A percentile compares a stretch with the other conserved stretches of the same genome.
These are phyloP conservation scores for Trichophyton mentagrophytes DNA, from an alignment of 2,329 filamentous ascomycete genomes.

Conservation along the genomic window DNA sequence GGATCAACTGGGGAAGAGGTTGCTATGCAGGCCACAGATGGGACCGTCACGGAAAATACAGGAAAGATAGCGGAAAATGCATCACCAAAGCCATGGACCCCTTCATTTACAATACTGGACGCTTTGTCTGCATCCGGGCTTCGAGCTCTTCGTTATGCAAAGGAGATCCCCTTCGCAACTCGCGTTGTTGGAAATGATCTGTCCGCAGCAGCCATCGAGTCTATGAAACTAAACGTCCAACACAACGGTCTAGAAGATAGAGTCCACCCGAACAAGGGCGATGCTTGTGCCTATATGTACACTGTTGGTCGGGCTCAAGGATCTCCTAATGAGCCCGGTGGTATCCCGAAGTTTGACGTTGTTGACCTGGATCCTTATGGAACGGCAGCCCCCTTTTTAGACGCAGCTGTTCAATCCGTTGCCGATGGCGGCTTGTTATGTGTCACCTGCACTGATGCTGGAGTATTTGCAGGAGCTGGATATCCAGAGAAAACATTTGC, in stretches of 20 bases:
- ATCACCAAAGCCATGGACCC: slow-evolving; percentile 18
- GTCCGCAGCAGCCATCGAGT: slow-evolving; percentile 59
- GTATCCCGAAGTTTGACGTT: slow-evolving; percentile 62
- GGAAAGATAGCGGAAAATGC: neutral
- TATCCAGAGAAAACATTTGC: slow-evolving; percentile 91
- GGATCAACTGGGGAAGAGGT: slow-evolving; percentile 2
- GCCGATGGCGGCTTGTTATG: slow-evolving; percentile 82
- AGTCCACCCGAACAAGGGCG: slow-evolving; percentile 61
- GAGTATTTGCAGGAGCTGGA: slow-evolving; percentile 84
- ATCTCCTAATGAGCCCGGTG: slow-evolving; percentile 25
- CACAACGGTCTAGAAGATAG: slow-evolving; percentile 65
- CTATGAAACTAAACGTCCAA: slow-evolving; percentile 71
- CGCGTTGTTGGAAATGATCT: slow-evolving; percentile 83
- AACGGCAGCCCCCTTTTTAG: slow-evolving; percentile 81
- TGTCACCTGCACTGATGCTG: slow-evolving; percentile 92
- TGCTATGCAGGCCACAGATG: neutral
- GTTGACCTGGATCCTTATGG: slow-evolving; percentile 96
- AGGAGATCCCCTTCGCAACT: slow-evolving; percentile 76
- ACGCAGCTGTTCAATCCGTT: slow-evolving; percentile 75
- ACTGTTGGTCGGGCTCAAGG: slow-evolving; percentile 39
- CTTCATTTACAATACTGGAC: slow-evolving; percentile 73
- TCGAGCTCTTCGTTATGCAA: slow-evolving; percentile 77
- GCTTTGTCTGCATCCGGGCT: slow-evolving; percentile 89
- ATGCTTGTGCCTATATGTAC: slow-evolving; percentile 90
- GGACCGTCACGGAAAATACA: slow-evolving; percentile 4